Conservation (phyloP, 441 rosid species). For the Gossypium laxum region DNA sequence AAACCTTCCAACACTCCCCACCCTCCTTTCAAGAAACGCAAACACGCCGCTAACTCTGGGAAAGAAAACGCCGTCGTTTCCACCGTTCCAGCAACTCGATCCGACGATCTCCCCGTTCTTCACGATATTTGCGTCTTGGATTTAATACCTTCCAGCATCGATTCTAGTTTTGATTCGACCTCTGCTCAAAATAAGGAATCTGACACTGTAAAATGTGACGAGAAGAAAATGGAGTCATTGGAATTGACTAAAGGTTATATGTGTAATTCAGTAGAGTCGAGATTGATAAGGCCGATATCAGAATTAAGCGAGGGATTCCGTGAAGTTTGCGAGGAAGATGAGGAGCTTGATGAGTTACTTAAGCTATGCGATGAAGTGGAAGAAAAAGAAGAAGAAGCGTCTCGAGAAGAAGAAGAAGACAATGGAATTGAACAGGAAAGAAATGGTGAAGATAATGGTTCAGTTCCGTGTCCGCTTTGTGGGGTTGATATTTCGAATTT, state of each 20-base stretch:
- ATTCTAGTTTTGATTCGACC: constrained; percentile 19
- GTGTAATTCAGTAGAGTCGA: constrained; percentile 60
- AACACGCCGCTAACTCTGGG: constrained; percentile 20
- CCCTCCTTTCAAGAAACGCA: constrained; percentile 32
- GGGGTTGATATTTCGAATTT: constrained; percentile 53
- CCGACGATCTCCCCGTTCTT: background rate
- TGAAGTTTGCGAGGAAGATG: constrained; percentile 27
- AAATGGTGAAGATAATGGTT: constrained; percentile 7
- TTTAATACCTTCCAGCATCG: constrained; percentile 53
- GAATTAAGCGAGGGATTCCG: constrained; percentile 12
- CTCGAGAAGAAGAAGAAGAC: constrained; percentile 20
- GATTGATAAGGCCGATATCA: constrained; percentile 31
- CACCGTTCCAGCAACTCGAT: background rate
- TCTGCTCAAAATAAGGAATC: background rate
- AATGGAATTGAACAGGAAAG: background rate
- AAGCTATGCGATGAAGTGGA: constrained; percentile 41
- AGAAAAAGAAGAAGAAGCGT: constrained; percentile 4
- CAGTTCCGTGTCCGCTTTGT: constrained; percentile 67
- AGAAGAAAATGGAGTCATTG: constrained; percentile 18
- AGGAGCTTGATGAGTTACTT: constrained; percentile 47
- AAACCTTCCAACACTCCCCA: constrained; percentile 23
- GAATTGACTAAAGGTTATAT: constrained; percentile 39
- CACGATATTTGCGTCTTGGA: constrained; percentile 47
- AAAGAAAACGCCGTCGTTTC: constrained; percentile 39
- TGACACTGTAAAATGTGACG: constrained; percentile 8